These are phyloP conservation scores for Mitragyna speciosa DNA, from an alignment of 257 asterid species.

Conservation along the genomic window DNA sequence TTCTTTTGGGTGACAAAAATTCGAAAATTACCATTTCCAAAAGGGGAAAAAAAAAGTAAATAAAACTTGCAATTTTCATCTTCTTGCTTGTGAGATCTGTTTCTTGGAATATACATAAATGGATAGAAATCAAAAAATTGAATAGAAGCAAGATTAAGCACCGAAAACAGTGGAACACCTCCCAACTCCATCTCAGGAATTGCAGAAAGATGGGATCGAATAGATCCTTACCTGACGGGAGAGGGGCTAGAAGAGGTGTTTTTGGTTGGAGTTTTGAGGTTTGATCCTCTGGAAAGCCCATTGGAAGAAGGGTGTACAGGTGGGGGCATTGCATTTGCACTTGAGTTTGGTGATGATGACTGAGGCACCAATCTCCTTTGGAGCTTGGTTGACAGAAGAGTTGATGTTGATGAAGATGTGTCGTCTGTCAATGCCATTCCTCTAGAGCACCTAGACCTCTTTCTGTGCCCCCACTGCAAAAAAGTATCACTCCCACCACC, in stretches of 20 bases:
- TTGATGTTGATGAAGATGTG: conserved; percentile 29
- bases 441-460: conserved; percentile 74
- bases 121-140: neutral
- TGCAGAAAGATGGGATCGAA: neutral
- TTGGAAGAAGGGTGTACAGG: conserved; percentile 21
- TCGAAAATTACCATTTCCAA: neutral
- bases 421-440: conserved; percentile 41
- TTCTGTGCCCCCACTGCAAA: conserved; percentile 84
- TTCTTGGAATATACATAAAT: neutral
- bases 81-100: conserved; percentile 2
- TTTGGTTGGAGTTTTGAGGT: conserved; percentile 13
- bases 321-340: conserved; percentile 27
- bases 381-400: conserved; percentile 23
- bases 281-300: conserved; percentile 21
- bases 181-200: neutral
- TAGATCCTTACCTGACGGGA: conserved; percentile 23
- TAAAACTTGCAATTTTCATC: neutral
- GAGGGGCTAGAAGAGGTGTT: conserved; percentile 23
- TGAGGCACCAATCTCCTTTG: conserved; percentile 28
- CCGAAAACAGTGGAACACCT: neutral
- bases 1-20: neutral
- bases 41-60: neutral
- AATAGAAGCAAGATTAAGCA: neutral
- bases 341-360: conserved; percentile 12
- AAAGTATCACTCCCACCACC: conserved; percentile 21